phyloP scores from a whole-genome alignment of 306 rosid species.

The Prunus mume region DNA sequence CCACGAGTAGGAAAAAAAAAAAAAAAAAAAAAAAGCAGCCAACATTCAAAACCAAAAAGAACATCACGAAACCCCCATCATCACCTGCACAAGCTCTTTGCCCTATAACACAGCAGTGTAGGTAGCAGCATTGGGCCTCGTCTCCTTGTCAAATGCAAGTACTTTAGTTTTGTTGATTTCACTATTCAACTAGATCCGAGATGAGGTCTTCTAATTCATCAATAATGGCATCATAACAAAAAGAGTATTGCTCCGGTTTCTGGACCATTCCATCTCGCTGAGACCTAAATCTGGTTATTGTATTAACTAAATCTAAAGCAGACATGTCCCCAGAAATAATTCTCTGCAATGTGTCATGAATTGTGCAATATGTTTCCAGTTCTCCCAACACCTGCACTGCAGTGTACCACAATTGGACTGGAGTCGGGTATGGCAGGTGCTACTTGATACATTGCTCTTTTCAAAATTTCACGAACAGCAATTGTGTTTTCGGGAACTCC shows the following conservation, averaged over 20 bases:
- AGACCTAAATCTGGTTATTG: constrained; percentile 71
- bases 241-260: constrained; percentile 62
- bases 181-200: constrained; percentile 29
- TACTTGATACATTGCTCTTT: constrained; percentile 46
- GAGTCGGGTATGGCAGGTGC: constrained; percentile 38
- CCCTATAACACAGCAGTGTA: no score
- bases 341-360: constrained; percentile 86
- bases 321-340: constrained; percentile 87
- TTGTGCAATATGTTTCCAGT: constrained; percentile 86
- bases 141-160: no score
- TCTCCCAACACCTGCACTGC: constrained; percentile 99
- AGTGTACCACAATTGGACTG: constrained; percentile 90
- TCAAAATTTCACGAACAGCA: constrained; percentile 72
- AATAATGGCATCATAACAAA: constrained; percentile 55
- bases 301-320: constrained; percentile 70
- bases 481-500: constrained; percentile 83
- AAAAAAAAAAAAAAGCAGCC: no score
- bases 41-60: no score
- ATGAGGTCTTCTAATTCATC: constrained; percentile 77
- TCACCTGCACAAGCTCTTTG: no score
- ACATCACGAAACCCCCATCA: no score
- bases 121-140: no score
- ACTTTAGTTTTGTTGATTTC: no score
- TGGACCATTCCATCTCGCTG: constrained; percentile 97
- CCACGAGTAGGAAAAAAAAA: no score